Conservation (phyloP, 768 basidiomycete species). For the Macrocybe gigantea region DNA sequence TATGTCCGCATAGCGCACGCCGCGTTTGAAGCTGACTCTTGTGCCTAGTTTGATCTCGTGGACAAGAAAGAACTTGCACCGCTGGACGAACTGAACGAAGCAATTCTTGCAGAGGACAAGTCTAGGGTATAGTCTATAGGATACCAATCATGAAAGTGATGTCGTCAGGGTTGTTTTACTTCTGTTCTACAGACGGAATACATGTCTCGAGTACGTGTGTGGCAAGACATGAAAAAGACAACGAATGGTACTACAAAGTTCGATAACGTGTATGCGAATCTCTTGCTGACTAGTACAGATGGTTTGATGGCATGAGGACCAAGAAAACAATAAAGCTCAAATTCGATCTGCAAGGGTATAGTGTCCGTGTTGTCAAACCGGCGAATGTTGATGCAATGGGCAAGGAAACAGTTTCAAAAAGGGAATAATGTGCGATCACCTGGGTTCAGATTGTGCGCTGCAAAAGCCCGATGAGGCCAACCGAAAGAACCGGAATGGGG, state of each 20-base stretch:
- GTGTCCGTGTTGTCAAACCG: background rate
- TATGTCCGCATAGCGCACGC: constrained; percentile 22
- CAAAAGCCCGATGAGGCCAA: constrained; percentile 1
- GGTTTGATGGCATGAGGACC: background rate
- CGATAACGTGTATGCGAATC: background rate
- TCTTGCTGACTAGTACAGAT: background rate
- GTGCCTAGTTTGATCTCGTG: constrained; percentile 77
- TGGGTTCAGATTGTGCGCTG: constrained; percentile 53
- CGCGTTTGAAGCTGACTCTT: too few species aligned
- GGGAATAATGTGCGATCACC: background rate
- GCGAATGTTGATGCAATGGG: background rate
- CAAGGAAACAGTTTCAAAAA: background rate
- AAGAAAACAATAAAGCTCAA: background rate
- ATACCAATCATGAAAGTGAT: background rate
- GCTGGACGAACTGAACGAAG: constrained; percentile 91
- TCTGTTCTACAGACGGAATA: constrained; percentile 1
- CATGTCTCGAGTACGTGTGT: constrained; percentile 11
- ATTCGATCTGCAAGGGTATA: background rate
- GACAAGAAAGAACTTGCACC: constrained; percentile 96
- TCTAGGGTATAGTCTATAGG: constrained; percentile 2
- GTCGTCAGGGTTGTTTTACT: background rate
- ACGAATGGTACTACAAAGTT: constrained; percentile 4
- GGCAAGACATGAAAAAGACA: background rate
- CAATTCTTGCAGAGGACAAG: constrained; percentile 61
- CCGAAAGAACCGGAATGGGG: background rate